A percentile compares a stretch with the other conserved stretches of the same genome.
Conservation (phyloP, 148 eudicot genomes). For the Amaranthus palmeri region DNA sequence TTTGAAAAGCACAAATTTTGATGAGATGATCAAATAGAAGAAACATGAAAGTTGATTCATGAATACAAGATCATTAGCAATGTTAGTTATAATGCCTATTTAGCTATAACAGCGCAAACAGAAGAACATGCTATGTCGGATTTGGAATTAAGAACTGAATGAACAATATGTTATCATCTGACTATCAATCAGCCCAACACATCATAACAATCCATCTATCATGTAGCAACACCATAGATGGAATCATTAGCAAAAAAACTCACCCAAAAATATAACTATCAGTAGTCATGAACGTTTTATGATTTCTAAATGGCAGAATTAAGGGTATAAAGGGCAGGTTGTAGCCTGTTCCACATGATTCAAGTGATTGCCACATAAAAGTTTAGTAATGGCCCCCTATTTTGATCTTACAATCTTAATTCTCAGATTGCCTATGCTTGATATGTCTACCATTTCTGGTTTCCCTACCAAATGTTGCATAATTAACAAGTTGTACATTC, state of each 20-base stretch:
- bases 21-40: background rate
- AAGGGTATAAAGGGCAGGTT: conserved; percentile 8
- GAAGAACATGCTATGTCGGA: background rate
- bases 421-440: background rate
- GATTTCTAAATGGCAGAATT: background rate
- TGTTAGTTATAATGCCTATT: background rate
- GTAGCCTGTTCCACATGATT: conserved; percentile 10
- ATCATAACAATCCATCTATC: background rate
- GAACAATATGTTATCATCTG: background rate
- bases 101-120: background rate
- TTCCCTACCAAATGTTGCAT: background rate
- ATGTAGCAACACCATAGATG: conserved; percentile 2
- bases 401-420: background rate
- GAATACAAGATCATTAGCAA: background rate
- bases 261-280: conserved; percentile 2
- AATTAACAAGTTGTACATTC: background rate
- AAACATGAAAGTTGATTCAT: background rate
- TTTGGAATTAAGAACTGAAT: background rate
- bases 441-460: background rate
- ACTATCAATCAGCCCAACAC: background rate
- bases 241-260: background rate
- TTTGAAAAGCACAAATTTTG: conserved; percentile 3
- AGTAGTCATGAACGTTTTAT: background rate
- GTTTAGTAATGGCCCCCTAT: background rate
- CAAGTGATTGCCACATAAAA: conserved; percentile 1